A percentile compares a stretch with the other conserved stretches of the same genome.
These are phyloP conservation scores for Gillenia trifoliata DNA, from an alignment of 306 rosid genomes.

Conservation along the genomic window DNA sequence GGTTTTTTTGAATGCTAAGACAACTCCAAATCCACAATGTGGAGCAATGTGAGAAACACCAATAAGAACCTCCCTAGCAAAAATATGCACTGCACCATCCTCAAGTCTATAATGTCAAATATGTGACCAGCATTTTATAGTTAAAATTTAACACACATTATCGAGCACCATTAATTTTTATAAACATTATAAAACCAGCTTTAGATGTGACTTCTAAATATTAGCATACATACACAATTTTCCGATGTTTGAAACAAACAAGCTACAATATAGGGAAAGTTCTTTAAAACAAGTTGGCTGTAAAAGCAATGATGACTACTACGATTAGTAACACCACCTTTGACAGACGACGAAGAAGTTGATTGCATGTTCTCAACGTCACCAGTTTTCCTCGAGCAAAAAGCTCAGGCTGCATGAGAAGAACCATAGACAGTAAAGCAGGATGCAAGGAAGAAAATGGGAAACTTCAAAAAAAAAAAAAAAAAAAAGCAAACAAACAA, in stretches of 20 bases:
- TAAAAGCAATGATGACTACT: neutral
- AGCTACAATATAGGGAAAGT: neutral
- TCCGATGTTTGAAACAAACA: neutral
- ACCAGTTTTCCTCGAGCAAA: constrained; percentile 97
- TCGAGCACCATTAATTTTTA: too few species aligned
- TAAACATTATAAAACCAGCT: too few species aligned
- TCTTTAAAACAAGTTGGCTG: neutral
- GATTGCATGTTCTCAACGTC: constrained; percentile 98
- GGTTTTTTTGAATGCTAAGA: neutral
- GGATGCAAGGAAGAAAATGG: too few species aligned
- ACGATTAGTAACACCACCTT: constrained; percentile 44
- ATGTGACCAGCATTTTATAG: too few species aligned
- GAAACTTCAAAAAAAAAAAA: too few species aligned
- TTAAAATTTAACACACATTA: too few species aligned
- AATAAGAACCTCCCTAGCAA: constrained; percentile 6
- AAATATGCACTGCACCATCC: neutral
- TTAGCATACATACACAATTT: constrained; percentile 8
- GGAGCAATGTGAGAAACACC: too few species aligned
- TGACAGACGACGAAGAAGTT: constrained; percentile 94
- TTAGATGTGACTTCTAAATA: neutral
- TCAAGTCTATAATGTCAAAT: too few species aligned
- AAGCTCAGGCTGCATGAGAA: too few species aligned
- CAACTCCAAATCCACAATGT: too few species aligned
- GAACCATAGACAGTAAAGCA: too few species aligned
- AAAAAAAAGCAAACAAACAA: too few species aligned